Conservation (phyloP, 345 rosid genomes). For the Eutrema yunnanense region DNA sequence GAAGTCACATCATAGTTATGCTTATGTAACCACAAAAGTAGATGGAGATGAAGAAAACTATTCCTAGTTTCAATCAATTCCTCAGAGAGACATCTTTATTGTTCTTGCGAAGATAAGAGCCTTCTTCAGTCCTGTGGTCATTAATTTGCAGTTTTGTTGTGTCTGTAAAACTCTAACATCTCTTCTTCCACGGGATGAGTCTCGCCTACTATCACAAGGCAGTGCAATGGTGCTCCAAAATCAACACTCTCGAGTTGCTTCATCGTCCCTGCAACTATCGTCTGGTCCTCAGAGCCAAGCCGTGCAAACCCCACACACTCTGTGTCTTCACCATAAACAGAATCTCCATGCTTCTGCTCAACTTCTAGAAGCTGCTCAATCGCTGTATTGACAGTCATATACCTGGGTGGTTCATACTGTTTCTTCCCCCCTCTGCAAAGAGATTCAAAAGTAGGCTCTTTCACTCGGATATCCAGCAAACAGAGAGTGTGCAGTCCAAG, state of each 20-base stretch:
- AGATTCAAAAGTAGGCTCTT: slow-evolving; percentile 89
- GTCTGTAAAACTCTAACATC: slow-evolving; percentile 72
- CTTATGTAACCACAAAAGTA: background rate
- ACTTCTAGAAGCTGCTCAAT: slow-evolving; percentile 91
- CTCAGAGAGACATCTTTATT: background rate
- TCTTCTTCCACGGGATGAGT: slow-evolving; percentile 90
- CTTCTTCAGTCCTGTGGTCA: background rate
- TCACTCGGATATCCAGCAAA: slow-evolving; percentile 83
- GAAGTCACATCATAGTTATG: background rate
- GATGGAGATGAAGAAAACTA: background rate
- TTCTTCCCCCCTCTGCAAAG: slow-evolving; percentile 92
- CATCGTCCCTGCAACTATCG: slow-evolving; percentile 77
- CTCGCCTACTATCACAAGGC: slow-evolving; percentile 71
- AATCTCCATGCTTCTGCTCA: slow-evolving; percentile 49
- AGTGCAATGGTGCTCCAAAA: slow-evolving; percentile 81
- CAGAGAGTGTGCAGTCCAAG: slow-evolving; percentile 92
- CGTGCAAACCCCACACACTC: slow-evolving; percentile 75
- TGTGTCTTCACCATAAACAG: slow-evolving; percentile 62
- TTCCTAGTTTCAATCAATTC: background rate
- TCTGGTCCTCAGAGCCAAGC: slow-evolving; percentile 81
- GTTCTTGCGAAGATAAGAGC: background rate
- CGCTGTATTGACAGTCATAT: slow-evolving; percentile 76
- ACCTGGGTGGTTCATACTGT: slow-evolving; percentile 82
- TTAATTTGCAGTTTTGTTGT: slow-evolving; percentile 5
- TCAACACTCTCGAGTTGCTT: slow-evolving; percentile 52